Conservation (phyloP, 495 filamentous ascomycete genomes). For the Podospora australis region DNA sequence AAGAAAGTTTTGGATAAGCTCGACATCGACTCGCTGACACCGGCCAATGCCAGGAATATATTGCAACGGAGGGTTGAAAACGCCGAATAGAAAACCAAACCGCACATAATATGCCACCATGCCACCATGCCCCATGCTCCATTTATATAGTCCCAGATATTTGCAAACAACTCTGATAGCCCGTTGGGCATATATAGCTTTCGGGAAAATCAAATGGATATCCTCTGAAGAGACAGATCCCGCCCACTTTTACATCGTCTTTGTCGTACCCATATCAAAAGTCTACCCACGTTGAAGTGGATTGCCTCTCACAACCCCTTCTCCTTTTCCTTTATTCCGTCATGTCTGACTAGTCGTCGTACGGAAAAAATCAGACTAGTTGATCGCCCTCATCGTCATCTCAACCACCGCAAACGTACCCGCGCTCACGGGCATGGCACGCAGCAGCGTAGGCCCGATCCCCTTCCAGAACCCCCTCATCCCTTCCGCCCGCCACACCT, state of each 20-base stretch:
- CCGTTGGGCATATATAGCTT: background rate
- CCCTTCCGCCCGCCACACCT: constrained; percentile 75
- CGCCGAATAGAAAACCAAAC: constrained; percentile 27
- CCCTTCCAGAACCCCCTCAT: constrained; percentile 91
- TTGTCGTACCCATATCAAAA: background rate
- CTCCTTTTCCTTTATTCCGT: background rate
- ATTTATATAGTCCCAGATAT: no score
- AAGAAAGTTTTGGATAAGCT: constrained; percentile 62
- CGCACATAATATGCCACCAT: no score
- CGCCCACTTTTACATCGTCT: background rate
- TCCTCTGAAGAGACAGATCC: background rate
- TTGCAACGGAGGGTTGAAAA: constrained; percentile 73
- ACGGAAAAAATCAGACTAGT: constrained; percentile 18
- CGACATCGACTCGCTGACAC: constrained; percentile 59
- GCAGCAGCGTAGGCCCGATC: constrained; percentile 83
- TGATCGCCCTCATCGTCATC: constrained; percentile 56
- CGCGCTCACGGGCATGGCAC: constrained; percentile 95
- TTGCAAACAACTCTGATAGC: no score
- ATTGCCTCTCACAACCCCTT: background rate
- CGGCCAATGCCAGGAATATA: constrained; percentile 68
- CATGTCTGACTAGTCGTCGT: background rate
- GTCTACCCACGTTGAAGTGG: background rate
- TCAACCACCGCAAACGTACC: constrained; percentile 88
- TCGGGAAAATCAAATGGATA: background rate
- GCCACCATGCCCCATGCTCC: no score